Evolutionary conservation across 2,329 filamentous ascomycete genomes (phyloP), one percentile per base, ranked within the genome.

Genomic region (Stagonosporopsis rhizophila): DNA sequence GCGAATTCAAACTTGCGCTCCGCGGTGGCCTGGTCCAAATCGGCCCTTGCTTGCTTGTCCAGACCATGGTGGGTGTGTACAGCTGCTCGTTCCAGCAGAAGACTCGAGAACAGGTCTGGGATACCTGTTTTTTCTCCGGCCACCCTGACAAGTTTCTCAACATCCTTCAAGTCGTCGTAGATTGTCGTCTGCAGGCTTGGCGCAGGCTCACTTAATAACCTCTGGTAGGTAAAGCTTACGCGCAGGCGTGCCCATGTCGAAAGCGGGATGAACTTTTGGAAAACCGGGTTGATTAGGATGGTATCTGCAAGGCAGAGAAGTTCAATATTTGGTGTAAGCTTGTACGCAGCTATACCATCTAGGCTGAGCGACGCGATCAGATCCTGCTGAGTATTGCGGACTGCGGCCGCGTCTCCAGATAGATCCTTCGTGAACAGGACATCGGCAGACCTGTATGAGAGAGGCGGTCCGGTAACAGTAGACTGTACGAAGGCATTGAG

Each of bases 301-400:
- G 82, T 81, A 69, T 89, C 83, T 25, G 93, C 91, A 6, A 97
- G 80, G 61, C 87, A 88, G 60, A 98, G 90, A 1, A 98, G 82
- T 71, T 97, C 92, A 14, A 96, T 82, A 62, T 90, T 85, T 0
- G 93, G 92, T 19, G 92, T 92, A 55, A 96, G 83, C 44, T 88
- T 86, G 75, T 98, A 99, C 0, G 90, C 89, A 0, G 90, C 89
- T 41, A 96, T 89, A 11, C 95, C 95, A 73, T 99, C 95, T 0
- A 92, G 82, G 22, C 88, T 86, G 8, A 98, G 81, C 15, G 85
- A 85, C 2, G 78, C 77, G n/a, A 96, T 79, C 47, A 92, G 86
- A n/a, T 82, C 76, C 59, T 82, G 81, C 51, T 84, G 65, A 8
- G 66, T 54, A 0, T 74, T 70, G 39, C 77, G 75, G 1, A 83